phyloP scores from a whole-genome alignment of 2,329 filamentous ascomycete genomes.

The Aspergillus candidus region DNA sequence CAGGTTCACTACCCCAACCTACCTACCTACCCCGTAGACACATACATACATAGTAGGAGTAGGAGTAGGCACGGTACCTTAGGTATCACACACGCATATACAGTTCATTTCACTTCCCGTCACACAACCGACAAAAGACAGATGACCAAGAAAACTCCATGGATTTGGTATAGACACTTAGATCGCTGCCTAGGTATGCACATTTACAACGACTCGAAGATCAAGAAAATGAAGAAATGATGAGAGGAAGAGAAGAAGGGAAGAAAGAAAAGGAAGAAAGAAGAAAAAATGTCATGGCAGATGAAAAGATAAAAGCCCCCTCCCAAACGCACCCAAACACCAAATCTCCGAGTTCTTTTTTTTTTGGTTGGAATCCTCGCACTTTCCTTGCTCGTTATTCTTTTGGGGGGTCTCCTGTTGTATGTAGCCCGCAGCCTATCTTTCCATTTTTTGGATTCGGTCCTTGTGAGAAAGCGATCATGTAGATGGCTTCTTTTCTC shows the following conservation, averaged over 20 bases:
- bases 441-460: too few relatives aligned
- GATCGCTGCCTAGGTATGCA: conserved; percentile 22
- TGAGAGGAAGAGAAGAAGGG: conserved; percentile 6
- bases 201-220: conserved; percentile 12
- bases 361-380: background rate
- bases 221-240: background rate
- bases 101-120: background rate
- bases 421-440: too few relatives aligned
- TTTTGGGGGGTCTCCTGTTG: background rate
- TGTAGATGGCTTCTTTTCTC: too few relatives aligned
- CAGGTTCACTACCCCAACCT: too few relatives aligned
- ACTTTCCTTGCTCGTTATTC: background rate
- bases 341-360: conserved; percentile 1
- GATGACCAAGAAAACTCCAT: conserved; percentile 10
- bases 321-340: conserved; percentile 9
- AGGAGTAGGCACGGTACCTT: too few relatives aligned
- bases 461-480: too few relatives aligned
- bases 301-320: conserved; percentile 4
- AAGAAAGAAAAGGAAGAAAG: background rate
- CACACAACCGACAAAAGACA: background rate
- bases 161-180: conserved; percentile 18
- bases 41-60: too few relatives aligned
- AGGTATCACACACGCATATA: background rate
- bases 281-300: conserved; percentile 1
- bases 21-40: too few relatives aligned